A percentile compares a stretch with the other conserved stretches of the same genome.
Evolutionary conservation across 2,329 filamentous ascomycete genomes (phyloP).

Genomic region (Furcasterigmium sp.): DNA sequence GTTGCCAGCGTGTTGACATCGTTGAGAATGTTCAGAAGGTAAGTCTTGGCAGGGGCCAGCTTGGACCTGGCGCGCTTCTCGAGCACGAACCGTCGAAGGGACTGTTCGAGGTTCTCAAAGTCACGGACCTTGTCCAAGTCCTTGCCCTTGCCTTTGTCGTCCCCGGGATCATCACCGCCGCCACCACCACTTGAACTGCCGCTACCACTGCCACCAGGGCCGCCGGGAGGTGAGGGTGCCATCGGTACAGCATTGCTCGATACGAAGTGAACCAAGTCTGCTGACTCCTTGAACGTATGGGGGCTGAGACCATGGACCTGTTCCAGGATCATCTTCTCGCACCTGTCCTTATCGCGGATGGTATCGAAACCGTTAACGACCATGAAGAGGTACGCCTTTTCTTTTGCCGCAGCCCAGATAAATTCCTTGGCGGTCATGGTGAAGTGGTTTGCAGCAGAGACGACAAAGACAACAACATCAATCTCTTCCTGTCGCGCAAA

Average conservation of each 20-base stretch:
- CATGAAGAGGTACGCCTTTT: constrained; percentile 98
- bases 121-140: constrained; percentile 83
- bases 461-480: constrained; percentile 96
- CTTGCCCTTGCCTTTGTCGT: constrained; percentile 70
- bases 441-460: constrained; percentile 96
- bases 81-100: constrained; percentile 84
- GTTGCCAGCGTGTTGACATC: constrained; percentile 78
- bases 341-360: constrained; percentile 86
- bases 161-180: constrained; percentile 52
- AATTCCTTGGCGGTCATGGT: constrained; percentile 97
- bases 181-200: constrained; percentile 48
- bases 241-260: constrained; percentile 93
- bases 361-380: constrained; percentile 93
- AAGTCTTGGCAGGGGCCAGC: constrained; percentile 90
- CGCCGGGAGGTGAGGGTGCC: constrained; percentile 50
- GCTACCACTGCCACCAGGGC: constrained; percentile 47
- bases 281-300: constrained; percentile 84
- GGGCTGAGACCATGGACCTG: constrained; percentile 86
- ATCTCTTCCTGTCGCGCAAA: constrained; percentile 98
- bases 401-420: constrained; percentile 88
- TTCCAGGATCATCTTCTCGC: constrained; percentile 87
- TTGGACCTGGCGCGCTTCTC: constrained; percentile 96
- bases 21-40: constrained; percentile 86
- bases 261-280: constrained; percentile 93
- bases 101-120: constrained; percentile 85